Evolutionary conservation across 768 basidiomycete genomes (phyloP), one percentile per base, ranked within the genome.

Genomic region (Mycena vulgaris): DNA sequence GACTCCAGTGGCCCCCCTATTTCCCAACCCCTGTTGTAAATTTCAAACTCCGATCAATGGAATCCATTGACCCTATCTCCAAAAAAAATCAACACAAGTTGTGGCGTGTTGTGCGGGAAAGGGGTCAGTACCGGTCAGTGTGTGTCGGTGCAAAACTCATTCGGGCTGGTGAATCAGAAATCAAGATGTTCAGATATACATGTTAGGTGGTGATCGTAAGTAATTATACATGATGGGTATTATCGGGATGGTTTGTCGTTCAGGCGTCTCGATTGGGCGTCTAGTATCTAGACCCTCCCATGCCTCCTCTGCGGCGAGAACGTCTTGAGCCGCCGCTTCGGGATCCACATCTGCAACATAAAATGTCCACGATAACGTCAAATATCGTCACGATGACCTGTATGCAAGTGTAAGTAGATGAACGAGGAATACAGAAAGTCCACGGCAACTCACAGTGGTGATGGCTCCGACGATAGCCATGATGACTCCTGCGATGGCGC

Each of bases 341-440:
- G 9, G 81, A 79, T 25, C 85, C 83, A 71, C 87, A 89, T 71
- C 83, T 78, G 75, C 88, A 89, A 75, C 87, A 88, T 1, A 88
- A 80, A 48, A 88, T 87, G 69, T 88, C 92, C 56, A 80, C 68
- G 65, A 93, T 89, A 42, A 90, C 75, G 74, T 92, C 84, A 73
- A 91, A 88, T 66, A 92, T 92, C 0, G 90, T 88, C 13, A 91
- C 88, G 52, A 92, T 83, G 45, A 92, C 81, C 92, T 93, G 70
- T 11, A 69, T 11, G 5, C 1, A 42, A 23, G 31, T 9, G 48
- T 31, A 16, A 61, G 62, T 59, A 37, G 21, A 47, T 23, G 49
- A 10, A 45, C 23, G 35, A 30, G 8, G 1, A 7, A 28, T 31
- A 9, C 56, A 2, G 23, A 19, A 28, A 28, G 28, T n/a, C n/a